A percentile compares a stretch with the other conserved stretches of the same genome.
Evolutionary conservation across 495 filamentous ascomycete genomes (phyloP).

Genomic region (Aspergillus affinis): DNA sequence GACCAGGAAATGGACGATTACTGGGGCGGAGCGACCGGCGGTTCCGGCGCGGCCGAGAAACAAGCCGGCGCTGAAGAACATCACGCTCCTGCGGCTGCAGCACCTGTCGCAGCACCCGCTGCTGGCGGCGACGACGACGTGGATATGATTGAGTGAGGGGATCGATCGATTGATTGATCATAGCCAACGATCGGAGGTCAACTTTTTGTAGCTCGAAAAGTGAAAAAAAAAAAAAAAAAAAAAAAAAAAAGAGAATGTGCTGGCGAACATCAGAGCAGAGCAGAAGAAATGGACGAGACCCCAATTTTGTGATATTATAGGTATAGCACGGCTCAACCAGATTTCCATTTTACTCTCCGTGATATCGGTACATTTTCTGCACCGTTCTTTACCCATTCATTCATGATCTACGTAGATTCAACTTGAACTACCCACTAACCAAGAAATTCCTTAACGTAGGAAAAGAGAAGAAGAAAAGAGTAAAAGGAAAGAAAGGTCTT

Average conservation of each 20-base stretch:
- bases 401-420: neutral
- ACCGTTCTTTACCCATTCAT: neutral
- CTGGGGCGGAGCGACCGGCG: constrained; percentile 56
- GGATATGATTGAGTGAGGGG: constrained; percentile 51
- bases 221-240: no score
- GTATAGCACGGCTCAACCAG: neutral
- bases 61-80: constrained; percentile 21
- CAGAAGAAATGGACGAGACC: neutral
- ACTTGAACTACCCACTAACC: no score
- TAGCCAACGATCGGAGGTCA: neutral
- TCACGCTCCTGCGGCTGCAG: constrained; percentile 27
- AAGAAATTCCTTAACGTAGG: no score
- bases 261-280: constrained; percentile 6
- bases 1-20: constrained; percentile 98
- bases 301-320: constrained; percentile 3
- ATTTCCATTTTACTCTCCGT: neutral
- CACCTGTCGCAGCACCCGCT: constrained; percentile 35
- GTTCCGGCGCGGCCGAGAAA: constrained; percentile 28
- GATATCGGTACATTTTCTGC: neutral
- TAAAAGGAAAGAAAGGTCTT: no score
- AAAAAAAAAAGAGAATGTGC: no score
- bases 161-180: neutral
- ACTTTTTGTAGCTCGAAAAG: constrained; percentile 11
- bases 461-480: no score
- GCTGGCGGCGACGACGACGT: constrained; percentile 54